Percentiles rank a stretch among this genome's conserved stretches.
phyloP scores from a whole-genome alignment of 352 stramenopile genomes.

The Phytophthora tubulina region DNA sequence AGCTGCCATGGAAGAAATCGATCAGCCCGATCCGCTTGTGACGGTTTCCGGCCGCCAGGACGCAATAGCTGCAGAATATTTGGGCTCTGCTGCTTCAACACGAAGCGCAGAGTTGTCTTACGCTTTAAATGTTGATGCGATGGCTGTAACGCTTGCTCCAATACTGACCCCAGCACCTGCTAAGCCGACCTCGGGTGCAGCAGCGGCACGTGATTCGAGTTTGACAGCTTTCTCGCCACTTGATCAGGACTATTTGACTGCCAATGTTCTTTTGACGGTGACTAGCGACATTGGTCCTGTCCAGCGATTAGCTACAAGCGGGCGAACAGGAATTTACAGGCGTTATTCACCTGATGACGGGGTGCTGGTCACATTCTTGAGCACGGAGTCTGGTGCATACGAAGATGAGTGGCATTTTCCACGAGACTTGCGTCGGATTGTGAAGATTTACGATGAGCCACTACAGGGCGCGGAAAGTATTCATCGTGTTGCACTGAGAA shows the following conservation, averaged over 20 bases:
- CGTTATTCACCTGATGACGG: constrained; percentile 63
- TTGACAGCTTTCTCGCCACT: constrained; percentile 67
- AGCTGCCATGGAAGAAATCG: constrained; percentile 81
- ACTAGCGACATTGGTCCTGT: constrained; percentile 76
- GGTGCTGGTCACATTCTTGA: constrained; percentile 86
- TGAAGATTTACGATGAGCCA: constrained; percentile 83
- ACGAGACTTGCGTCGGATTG: constrained; percentile 80
- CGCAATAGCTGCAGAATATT: constrained; percentile 27
- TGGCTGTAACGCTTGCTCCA: constrained; percentile 80
- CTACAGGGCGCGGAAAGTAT: constrained; percentile 77
- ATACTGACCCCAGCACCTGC: constrained; percentile 64
- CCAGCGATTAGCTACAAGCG: constrained; percentile 68
- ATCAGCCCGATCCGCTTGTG: constrained; percentile 78
- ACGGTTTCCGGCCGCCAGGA: constrained; percentile 27
- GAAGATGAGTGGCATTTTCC: constrained; percentile 86
- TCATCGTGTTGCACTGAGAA: constrained; percentile 76
- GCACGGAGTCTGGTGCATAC: constrained; percentile 87
- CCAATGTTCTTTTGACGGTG: constrained; percentile 84
- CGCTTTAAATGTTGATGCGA: constrained; percentile 68
- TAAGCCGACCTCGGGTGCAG: constrained; percentile 34
- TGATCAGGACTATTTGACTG: constrained; percentile 75
- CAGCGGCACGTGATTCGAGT: constrained; percentile 30
- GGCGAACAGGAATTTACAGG: constrained; percentile 76
- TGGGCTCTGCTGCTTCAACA: constrained; percentile 29
- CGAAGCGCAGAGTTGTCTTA: constrained; percentile 22